Percentiles rank a stretch among this genome's conserved stretches.
phyloP scores from a whole-genome alignment of 306 rosid species.

The Hippophae gyantsensis region DNA sequence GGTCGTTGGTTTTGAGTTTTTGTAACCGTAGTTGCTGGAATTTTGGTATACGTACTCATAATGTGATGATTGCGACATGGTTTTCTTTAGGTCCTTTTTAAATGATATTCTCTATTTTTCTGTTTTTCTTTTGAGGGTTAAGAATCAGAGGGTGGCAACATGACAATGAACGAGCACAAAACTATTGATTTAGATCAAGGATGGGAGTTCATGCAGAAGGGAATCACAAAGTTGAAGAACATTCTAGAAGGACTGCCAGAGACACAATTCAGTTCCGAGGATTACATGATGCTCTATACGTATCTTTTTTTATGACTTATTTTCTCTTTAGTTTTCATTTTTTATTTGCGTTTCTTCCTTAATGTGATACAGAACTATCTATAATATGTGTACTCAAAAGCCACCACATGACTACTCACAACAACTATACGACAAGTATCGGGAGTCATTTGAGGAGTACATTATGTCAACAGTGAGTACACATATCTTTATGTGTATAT shows the following conservation, averaged over 20 bases:
- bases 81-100: not conserved
- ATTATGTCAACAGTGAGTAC: conserved; percentile 44
- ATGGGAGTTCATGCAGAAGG: conserved; percentile 53
- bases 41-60: not conserved
- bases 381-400: conserved; percentile 55
- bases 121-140: conserved; percentile 15
- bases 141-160: conserved; percentile 9
- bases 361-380: conserved; percentile 36
- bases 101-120: conserved; percentile 3
- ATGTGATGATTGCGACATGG: not conserved
- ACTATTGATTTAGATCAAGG: conserved; percentile 38
- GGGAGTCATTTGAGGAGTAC: conserved; percentile 52
- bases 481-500: conserved; percentile 2
- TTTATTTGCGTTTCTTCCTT: not conserved
- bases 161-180: conserved; percentile 33
- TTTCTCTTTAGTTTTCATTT: not conserved
- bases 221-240: conserved; percentile 44
- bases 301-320: conserved; percentile 14
- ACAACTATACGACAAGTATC: conserved; percentile 50
- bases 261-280: conserved; percentile 41
- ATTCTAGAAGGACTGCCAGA: conserved; percentile 40
- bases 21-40: not conserved
- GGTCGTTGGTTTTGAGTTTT: not conserved
- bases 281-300: conserved; percentile 52
- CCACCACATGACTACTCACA: conserved; percentile 40